A percentile compares a stretch with the other conserved stretches of the same genome.
Conservation (phyloP, 176 grass and related monocot species). For the Phoenix roebelenii region DNA sequence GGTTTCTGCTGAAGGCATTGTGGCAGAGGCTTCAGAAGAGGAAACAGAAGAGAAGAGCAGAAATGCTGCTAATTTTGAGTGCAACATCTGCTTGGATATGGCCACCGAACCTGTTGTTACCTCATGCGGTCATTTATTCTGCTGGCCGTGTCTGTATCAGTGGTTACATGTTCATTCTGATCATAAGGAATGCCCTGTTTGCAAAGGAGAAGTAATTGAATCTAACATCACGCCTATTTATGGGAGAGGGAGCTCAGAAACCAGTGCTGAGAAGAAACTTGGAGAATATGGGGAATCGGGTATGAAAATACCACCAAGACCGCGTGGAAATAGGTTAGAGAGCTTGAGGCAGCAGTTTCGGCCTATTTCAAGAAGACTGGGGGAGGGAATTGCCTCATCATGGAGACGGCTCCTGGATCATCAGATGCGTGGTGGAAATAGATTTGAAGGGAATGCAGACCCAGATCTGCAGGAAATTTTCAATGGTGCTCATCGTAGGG, state of each 20-base stretch:
- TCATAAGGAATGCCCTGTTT: constrained; percentile 94
- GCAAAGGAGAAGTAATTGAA: constrained; percentile 94
- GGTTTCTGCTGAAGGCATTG: constrained; percentile 24
- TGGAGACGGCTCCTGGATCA: constrained; percentile 75
- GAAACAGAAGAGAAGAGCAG: constrained; percentile 31
- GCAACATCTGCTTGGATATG: constrained; percentile 95
- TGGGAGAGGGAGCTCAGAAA: constrained; percentile 59
- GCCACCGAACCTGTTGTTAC: constrained; percentile 90
- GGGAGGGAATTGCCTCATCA: constrained; percentile 69
- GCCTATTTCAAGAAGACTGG: constrained; percentile 80
- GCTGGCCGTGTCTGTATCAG: constrained; percentile 95
- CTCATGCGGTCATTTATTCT: constrained; percentile 93
- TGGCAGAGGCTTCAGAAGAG: constrained; percentile 31
- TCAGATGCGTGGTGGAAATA: constrained; percentile 42
- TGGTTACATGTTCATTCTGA: constrained; percentile 87
- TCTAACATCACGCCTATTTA: constrained; percentile 78
- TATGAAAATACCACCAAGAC: constrained; percentile 60
- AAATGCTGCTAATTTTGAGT: constrained; percentile 65
- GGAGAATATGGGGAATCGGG: constrained; percentile 43
- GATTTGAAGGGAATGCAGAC: constrained; percentile 50
- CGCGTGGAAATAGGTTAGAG: constrained; percentile 74
- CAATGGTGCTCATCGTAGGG: constrained; percentile 40
- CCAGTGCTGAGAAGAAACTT: constrained; percentile 38
- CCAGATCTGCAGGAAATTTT: constrained; percentile 38
- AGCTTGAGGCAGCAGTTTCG: constrained; percentile 94